phyloP scores from a whole-genome alignment of 2,329 filamentous ascomycete genomes.

The Aspergillus sp. region DNA sequence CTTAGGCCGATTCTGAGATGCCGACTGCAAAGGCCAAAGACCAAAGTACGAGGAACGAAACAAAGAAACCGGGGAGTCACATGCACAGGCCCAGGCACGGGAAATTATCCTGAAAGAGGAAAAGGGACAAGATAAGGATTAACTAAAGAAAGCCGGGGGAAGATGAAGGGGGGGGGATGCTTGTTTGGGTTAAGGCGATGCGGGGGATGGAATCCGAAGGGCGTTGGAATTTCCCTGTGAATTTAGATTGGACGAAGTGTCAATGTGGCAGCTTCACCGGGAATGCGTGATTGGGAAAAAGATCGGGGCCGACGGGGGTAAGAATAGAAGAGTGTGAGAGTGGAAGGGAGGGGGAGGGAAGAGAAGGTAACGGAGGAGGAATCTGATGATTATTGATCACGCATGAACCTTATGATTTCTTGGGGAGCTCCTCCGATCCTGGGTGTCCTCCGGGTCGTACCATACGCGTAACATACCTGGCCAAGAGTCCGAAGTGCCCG shows the following conservation, averaged over 20 bases:
- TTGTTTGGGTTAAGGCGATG: neutral
- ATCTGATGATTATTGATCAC: slow-evolving; percentile 6
- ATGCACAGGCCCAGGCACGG: neutral
- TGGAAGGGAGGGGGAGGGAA: no score
- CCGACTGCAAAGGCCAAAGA: no score
- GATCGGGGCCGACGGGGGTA: no score
- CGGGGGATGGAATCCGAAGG: neutral
- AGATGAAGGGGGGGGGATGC: neutral
- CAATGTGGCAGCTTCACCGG: slow-evolving; percentile 20
- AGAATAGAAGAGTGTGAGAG: no score
- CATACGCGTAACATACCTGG: neutral
- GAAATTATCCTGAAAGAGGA: neutral
- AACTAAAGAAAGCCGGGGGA: slow-evolving; percentile 1
- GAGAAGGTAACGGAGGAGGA: neutral
- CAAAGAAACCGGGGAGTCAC: no score
- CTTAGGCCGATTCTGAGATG: no score
- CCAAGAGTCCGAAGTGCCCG: no score
- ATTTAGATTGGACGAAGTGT: no score
- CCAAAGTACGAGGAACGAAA: no score
- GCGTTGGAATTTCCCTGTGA: neutral
- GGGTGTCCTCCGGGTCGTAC: neutral
- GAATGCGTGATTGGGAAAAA: neutral
- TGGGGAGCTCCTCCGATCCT: neutral
- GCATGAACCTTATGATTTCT: neutral
- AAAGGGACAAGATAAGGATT: slow-evolving; percentile 5